phyloP scores from a whole-genome alignment of 2,329 filamentous ascomycete species.

The Colletotrichum sp. region DNA sequence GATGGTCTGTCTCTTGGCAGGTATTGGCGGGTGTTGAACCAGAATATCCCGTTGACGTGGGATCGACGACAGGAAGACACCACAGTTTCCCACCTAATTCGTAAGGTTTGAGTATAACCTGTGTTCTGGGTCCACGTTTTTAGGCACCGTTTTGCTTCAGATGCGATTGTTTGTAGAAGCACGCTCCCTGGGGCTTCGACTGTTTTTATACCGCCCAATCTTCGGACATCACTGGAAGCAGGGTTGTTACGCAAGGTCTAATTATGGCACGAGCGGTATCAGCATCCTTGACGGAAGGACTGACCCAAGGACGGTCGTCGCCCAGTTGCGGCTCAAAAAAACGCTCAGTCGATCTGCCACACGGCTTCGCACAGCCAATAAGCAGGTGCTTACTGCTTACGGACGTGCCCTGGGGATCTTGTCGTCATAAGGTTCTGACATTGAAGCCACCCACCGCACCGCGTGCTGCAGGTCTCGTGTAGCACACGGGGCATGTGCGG shows the following conservation, averaged over 20 bases:
- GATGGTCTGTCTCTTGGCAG: not conserved
- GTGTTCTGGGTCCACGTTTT: not conserved
- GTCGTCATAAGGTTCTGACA: slow-evolving; percentile 11
- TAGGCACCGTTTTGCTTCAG: not conserved
- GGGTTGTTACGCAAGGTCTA: not conserved
- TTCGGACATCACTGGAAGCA: not conserved
- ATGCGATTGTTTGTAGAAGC: not conserved
- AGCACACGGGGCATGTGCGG: slow-evolving; percentile 2
- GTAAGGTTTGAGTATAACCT: not conserved
- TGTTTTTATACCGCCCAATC: not conserved
- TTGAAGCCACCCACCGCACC: not conserved
- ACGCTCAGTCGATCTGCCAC: not conserved
- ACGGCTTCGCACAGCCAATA: not conserved
- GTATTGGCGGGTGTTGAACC: not conserved
- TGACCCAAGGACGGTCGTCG: not conserved
- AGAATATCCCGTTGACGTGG: not conserved
- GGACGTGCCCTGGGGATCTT: not conserved
- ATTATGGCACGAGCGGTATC: not conserved
- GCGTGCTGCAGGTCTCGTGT: slow-evolving; percentile 5
- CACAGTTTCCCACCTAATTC: not conserved
- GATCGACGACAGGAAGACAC: not conserved
- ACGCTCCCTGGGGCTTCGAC: not conserved
- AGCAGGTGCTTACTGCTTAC: not conserved
- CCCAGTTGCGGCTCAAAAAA: not conserved
- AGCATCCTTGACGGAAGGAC: not conserved